Percentiles rank a stretch among this genome's conserved stretches.
These are phyloP conservation scores for Acacia concinna DNA, from an alignment of 331 rosid species.

Conservation along the genomic window DNA sequence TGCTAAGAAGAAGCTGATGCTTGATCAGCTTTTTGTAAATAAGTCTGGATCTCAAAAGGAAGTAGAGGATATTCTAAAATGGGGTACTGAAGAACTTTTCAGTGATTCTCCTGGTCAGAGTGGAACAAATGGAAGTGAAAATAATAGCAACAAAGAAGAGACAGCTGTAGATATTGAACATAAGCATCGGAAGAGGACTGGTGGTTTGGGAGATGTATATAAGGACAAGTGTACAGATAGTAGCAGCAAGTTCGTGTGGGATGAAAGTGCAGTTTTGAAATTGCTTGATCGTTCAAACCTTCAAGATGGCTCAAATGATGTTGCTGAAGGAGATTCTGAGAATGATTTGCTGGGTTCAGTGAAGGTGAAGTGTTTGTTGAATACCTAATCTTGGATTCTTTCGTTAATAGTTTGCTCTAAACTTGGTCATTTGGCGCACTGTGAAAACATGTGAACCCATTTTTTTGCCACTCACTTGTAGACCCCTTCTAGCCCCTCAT, in stretches of 20 bases:
- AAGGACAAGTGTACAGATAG: constrained; percentile 92
- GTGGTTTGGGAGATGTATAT: constrained; percentile 95
- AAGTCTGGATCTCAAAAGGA: constrained; percentile 98
- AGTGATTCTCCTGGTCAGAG: constrained; percentile 61
- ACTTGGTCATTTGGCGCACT: constrained; percentile 20
- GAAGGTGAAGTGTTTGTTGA: constrained; percentile 62
- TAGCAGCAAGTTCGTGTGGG: constrained; percentile 84
- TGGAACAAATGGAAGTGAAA: constrained; percentile 66
- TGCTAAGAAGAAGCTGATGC: constrained; percentile 98
- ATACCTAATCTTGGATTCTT: constrained; percentile 11
- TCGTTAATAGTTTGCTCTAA: neutral
- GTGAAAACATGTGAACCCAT: neutral
- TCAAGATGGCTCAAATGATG: constrained; percentile 75
- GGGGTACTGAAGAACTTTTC: constrained; percentile 99
- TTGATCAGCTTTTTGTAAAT: constrained; percentile 97
- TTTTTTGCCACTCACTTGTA: neutral
- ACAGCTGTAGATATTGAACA: constrained; percentile 65
- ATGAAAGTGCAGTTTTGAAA: constrained; percentile 89
- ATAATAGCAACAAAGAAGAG: constrained; percentile 74
- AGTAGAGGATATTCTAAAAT: constrained; percentile 93
- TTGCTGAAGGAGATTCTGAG: constrained; percentile 88
- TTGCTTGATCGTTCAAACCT: constrained; percentile 95
- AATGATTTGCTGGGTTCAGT: constrained; percentile 96
- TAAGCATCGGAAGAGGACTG: constrained; percentile 88
- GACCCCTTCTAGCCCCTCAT: neutral